Conservation (phyloP, 83 land plant genomes). For the Picea engelmannii region DNA sequence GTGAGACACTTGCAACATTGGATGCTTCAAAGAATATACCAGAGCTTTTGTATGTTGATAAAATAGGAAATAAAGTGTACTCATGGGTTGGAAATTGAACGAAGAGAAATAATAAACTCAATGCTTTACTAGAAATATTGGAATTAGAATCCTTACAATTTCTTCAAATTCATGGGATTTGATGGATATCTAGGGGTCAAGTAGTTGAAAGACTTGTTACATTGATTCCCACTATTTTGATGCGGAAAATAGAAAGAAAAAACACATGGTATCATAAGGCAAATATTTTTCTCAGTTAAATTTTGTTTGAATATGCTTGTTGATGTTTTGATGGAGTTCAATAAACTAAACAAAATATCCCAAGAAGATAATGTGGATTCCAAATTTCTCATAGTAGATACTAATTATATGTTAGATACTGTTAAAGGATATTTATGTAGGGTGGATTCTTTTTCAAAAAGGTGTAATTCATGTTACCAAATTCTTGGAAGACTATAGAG, state of each 20-base stretch:
- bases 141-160: background rate
- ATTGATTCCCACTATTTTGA: background rate
- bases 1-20: background rate
- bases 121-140: background rate
- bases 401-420: too few species aligned
- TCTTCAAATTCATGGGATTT: background rate
- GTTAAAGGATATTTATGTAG: too few species aligned
- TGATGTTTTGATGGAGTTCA: background rate
- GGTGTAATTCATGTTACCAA: too few species aligned
- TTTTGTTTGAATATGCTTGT: background rate
- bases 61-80: background rate
- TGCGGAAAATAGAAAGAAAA: background rate
- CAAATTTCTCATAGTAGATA: too few species aligned
- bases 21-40: background rate
- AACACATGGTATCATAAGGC: background rate
- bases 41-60: background rate
- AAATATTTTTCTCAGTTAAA: background rate
- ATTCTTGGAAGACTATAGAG: too few species aligned
- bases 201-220: background rate
- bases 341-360: too few species aligned
- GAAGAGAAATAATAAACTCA: background rate
- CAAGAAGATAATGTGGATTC: too few species aligned
- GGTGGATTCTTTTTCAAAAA: too few species aligned
- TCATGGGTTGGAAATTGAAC: background rate
- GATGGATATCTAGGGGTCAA: background rate